phyloP scores from a whole-genome alignment of 177 flowering plant genomes.

The Vitis hybrid region DNA sequence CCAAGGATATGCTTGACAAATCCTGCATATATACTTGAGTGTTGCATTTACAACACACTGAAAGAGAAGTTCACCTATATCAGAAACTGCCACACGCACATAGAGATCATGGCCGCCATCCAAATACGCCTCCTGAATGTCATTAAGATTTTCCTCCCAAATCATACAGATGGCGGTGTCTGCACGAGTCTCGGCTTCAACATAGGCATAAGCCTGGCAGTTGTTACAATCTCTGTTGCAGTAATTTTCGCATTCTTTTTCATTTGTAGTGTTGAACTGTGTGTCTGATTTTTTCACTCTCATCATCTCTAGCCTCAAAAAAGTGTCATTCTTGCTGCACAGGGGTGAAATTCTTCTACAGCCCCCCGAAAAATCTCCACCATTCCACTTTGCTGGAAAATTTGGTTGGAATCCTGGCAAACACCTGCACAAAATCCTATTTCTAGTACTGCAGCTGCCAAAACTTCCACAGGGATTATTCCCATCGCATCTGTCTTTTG shows the following conservation, averaged over 20 bases:
- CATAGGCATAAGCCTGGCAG: constrained; percentile 20
- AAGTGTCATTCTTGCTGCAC: background rate
- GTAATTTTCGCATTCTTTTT: constrained; percentile 5
- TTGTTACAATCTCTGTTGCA: constrained; percentile 1
- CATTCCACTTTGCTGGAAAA: too few species aligned
- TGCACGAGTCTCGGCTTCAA: too few species aligned
- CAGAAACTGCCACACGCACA: too few species aligned
- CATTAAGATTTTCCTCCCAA: constrained; percentile 20
- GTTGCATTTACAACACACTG: too few species aligned
- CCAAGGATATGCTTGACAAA: too few species aligned
- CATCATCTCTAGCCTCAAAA: constrained; percentile 10
- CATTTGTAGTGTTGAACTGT: background rate
- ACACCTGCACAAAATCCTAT: too few species aligned
- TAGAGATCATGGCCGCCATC: background rate
- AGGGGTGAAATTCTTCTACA: background rate
- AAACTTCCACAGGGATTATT: too few species aligned
- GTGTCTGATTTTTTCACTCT: background rate
- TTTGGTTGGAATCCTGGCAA: too few species aligned
- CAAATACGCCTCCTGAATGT: constrained; percentile 16
- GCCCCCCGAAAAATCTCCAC: too few species aligned
- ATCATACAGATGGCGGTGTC: constrained; percentile 12
- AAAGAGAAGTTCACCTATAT: too few species aligned
- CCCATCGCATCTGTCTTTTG: too few species aligned
- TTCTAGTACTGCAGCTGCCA: background rate
- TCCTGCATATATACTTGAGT: too few species aligned